Conservation (phyloP, 495 filamentous ascomycete species). For the Penicillium angulare region DNA sequence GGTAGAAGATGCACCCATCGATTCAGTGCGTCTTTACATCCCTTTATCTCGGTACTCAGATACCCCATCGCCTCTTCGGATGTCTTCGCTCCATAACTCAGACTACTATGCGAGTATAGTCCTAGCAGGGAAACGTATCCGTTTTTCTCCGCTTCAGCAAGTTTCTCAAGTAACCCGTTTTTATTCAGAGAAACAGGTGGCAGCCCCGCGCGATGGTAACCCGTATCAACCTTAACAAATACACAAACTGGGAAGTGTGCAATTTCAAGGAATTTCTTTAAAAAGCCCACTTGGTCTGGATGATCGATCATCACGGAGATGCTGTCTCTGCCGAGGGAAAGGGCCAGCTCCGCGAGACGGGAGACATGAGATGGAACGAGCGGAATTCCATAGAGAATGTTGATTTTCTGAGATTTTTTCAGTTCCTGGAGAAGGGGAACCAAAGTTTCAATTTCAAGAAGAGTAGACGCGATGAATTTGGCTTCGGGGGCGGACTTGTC, state of each 20-base stretch:
- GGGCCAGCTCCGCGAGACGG: conserved; percentile 54
- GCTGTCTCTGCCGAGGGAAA: conserved; percentile 47
- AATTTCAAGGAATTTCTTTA: conserved; percentile 35
- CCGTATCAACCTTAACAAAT: conserved; percentile 79
- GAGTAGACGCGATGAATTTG: conserved; percentile 74
- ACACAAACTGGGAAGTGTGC: conserved; percentile 48
- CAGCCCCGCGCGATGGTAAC: conserved; percentile 73
- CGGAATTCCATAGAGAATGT: conserved; percentile 77
- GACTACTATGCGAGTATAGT: conserved; percentile 77
- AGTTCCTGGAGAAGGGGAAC: conserved; percentile 60
- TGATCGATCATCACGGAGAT: conserved; percentile 75
- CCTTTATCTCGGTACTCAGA: conserved; percentile 60
- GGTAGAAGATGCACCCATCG: conserved; percentile 28
- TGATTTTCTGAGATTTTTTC: conserved; percentile 51
- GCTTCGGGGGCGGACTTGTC: conserved; percentile 50
- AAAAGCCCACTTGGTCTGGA: conserved; percentile 52
- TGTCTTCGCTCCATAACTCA: conserved; percentile 59
- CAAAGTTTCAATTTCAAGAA: conserved; percentile 72
- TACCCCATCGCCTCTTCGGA: conserved; percentile 55
- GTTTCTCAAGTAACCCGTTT: conserved; percentile 46
- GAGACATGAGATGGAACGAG: conserved; percentile 58
- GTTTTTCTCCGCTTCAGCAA: conserved; percentile 35
- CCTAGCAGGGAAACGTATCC: conserved; percentile 55
- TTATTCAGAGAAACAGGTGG: conserved; percentile 50
- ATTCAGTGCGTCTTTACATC: conserved; percentile 49